Percentiles rank a stretch among this genome's conserved stretches.
Evolutionary conservation across 1,284 basidiomycete species (phyloP).

Genomic region (Tetrapyrgos nigripes): DNA sequence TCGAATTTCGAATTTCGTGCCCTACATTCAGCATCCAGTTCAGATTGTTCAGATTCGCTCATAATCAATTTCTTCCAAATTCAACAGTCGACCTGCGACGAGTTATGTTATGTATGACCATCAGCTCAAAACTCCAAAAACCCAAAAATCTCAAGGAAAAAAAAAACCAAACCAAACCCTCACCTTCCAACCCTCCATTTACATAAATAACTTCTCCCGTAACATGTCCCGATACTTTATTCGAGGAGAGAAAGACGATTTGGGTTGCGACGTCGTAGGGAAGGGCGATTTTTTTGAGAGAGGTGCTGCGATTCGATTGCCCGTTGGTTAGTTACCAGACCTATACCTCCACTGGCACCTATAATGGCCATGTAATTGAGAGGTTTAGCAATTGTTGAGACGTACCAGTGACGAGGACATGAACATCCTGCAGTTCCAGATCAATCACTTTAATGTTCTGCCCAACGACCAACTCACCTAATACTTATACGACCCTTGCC

Average conservation of each 20-base stretch:
- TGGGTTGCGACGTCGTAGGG: not conserved
- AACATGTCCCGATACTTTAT: not conserved
- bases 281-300: not conserved
- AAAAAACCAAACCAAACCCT: not conserved
- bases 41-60: no score
- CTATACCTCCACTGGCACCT: slow-evolving; percentile 76
- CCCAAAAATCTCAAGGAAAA: no score
- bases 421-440: slow-evolving; percentile 43
- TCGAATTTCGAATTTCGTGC: no score
- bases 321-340: slow-evolving; percentile 56
- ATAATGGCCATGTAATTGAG: no score
- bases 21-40: no score
- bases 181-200: not conserved
- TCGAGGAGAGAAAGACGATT: not conserved
- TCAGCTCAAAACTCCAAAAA: no score
- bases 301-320: not conserved
- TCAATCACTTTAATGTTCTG: no score
- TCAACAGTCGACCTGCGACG: no score
- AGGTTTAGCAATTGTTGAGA: not conserved
- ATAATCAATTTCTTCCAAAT: no score
- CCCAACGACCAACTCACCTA: no score
- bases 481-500: no score
- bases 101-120: no score
- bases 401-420: slow-evolving; percentile 49
- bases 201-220: not conserved